Evolutionary conservation across 2,329 filamentous ascomycete genomes (phyloP).

Genomic region (Clonostachys rosea): DNA sequence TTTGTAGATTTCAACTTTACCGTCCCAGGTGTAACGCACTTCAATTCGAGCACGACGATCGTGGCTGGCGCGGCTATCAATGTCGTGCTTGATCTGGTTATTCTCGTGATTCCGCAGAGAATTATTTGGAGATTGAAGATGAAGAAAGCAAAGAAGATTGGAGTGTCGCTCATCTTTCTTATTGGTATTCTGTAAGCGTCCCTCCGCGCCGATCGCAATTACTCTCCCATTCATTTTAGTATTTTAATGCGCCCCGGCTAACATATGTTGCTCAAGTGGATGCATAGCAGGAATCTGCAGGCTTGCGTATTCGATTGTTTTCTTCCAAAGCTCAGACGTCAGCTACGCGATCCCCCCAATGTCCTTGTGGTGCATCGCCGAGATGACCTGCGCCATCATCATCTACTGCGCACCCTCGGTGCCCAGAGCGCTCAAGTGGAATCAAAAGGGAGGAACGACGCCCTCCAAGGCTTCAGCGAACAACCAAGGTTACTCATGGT

Average conservation of each 20-base stretch:
- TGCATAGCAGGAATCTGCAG: no score
- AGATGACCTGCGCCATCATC: background rate
- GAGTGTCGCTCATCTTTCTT: constrained; percentile 11
- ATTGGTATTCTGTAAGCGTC: constrained; percentile 11
- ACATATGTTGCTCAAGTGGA: background rate
- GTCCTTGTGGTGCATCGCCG: constrained; percentile 3
- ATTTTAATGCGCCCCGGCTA: background rate
- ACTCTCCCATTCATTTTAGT: background rate
- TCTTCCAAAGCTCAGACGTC: background rate
- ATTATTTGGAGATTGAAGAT: constrained; percentile 26
- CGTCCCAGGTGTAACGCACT: background rate
- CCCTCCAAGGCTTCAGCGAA: no score
- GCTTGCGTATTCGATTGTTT: background rate
- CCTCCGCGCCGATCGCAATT: background rate
- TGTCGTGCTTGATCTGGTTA: constrained; percentile 25
- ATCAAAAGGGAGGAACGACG: no score
- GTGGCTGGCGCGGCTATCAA: constrained; percentile 16
- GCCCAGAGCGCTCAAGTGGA: no score
- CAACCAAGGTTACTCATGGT: no score
- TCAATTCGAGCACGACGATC: constrained; percentile 1
- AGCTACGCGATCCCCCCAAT: constrained; percentile 4
- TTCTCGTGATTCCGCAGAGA: constrained; percentile 25
- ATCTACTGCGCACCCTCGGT: no score
- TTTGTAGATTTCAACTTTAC: no score
- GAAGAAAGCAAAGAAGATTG: constrained; percentile 14